Conservation (phyloP, 2,329 filamentous ascomycete species). For the Mycosphaerella sp. region DNA sequence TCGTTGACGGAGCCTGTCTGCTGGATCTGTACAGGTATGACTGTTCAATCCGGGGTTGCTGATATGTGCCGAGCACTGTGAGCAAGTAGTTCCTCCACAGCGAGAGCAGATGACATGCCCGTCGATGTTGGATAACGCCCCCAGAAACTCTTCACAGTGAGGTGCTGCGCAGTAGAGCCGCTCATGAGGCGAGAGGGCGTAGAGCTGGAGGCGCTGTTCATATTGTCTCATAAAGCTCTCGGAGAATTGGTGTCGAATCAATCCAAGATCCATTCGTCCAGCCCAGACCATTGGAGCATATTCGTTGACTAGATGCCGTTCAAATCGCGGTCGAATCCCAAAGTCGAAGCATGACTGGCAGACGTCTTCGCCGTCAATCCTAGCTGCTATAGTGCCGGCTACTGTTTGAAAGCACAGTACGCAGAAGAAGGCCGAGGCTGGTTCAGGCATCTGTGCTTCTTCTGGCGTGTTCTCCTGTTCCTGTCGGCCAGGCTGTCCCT, state of each 20-base stretch:
- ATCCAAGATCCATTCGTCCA: not conserved
- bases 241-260: slow-evolving; percentile 1
- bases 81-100: not conserved
- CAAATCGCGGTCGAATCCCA: slow-evolving; percentile 7
- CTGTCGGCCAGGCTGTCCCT: no score
- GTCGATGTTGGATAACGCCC: not conserved
- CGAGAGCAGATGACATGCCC: not conserved
- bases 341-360: slow-evolving; percentile 8
- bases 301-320: not conserved
- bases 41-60: not conserved
- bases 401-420: not conserved
- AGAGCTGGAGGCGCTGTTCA: not conserved
- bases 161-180: slow-evolving; percentile 3
- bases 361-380: not conserved
- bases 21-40: not conserved
- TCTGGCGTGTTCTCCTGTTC: no score
- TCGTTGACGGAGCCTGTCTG: not conserved
- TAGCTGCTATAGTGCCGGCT: not conserved
- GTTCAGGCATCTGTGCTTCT: no score
- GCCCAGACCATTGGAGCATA: not conserved
- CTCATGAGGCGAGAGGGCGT: not conserved
- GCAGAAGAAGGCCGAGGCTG: not conserved
- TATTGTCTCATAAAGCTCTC: not conserved
- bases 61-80: not conserved
- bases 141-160: not conserved